A percentile compares a stretch with the other conserved stretches of the same genome.
Conservation (phyloP, 2,329 filamentous ascomycete species). For the Graphilbum ipis-grandicollis region DNA sequence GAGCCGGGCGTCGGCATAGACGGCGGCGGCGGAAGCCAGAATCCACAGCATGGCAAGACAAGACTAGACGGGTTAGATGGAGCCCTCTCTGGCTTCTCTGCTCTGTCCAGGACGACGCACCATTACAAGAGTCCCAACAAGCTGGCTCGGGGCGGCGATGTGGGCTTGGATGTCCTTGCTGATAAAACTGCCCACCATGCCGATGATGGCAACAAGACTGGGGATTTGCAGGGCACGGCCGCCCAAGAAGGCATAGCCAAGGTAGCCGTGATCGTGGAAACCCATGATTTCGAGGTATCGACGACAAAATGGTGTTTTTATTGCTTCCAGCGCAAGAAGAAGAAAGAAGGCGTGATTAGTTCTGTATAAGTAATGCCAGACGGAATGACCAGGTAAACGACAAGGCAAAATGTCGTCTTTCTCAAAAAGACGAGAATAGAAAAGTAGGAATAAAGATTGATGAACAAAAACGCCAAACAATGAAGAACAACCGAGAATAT, state of each 20-base stretch:
- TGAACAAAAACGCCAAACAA: no score
- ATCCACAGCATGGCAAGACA: constrained; percentile 67
- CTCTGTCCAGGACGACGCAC: constrained; percentile 51
- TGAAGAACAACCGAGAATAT: no score
- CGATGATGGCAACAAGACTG: constrained; percentile 60
- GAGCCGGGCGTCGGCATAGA: constrained; percentile 45
- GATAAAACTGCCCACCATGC: constrained; percentile 70
- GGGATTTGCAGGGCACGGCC: constrained; percentile 54
- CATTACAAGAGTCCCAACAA: constrained; percentile 64
- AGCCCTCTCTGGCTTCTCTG: no score
- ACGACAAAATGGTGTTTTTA: not conserved
- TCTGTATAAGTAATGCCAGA: no score
- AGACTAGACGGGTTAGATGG: no score
- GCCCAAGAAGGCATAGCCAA: constrained; percentile 58
- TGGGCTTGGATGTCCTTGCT: constrained; percentile 51
- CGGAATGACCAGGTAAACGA: no score
- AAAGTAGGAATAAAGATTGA: no score
- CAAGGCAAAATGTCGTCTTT: no score
- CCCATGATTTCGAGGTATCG: constrained; percentile 9
- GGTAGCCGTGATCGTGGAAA: constrained; percentile 14
- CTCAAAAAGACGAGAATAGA: no score
- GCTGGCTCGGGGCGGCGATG: constrained; percentile 48
- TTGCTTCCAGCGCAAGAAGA: no score
- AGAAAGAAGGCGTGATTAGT: no score
- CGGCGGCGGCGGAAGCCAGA: constrained; percentile 31